Evolutionary conservation across 257 asterid species (phyloP).

Genomic region (Nemophila menziesii): DNA sequence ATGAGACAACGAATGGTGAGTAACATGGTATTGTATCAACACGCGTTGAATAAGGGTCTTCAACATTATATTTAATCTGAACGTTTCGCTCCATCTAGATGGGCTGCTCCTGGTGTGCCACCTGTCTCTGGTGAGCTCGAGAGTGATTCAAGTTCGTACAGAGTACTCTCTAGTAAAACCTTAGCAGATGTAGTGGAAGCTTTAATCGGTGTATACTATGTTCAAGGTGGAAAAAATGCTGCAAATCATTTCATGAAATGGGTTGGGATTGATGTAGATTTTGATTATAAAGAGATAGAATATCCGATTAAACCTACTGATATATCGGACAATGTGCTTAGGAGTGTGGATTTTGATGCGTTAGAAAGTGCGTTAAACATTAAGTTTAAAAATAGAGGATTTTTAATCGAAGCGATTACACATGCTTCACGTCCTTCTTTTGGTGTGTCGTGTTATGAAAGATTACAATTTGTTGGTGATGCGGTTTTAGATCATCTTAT

Average conservation of each 20-base stretch:
- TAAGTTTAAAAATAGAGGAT: constrained; percentile 54
- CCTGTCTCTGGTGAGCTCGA: constrained; percentile 97
- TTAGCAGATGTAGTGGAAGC: constrained; percentile 99
- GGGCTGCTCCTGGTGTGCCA: constrained; percentile 98
- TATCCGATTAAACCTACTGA: constrained; percentile 33
- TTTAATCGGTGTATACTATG: constrained; percentile 80
- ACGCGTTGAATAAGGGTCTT: constrained; percentile 72
- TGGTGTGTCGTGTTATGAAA: constrained; percentile 93
- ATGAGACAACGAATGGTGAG: constrained; percentile 98
- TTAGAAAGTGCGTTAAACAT: constrained; percentile 56
- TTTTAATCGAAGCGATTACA: constrained; percentile 92
- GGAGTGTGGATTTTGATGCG: constrained; percentile 65
- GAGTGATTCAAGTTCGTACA: constrained; percentile 84
- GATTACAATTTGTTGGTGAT: constrained; percentile 95
- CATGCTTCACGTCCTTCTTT: constrained; percentile 98
- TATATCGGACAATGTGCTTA: constrained; percentile 59
- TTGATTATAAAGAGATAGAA: constrained; percentile 50
- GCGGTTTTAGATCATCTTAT: constrained; percentile 97
- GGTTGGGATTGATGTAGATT: constrained; percentile 81
- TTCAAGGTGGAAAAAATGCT: constrained; percentile 84
- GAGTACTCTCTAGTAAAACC: constrained; percentile 93
- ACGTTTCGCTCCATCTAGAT: constrained; percentile 94
- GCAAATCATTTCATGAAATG: constrained; percentile 96
- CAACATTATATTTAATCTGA: constrained; percentile 96
- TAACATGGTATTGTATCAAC: constrained; percentile 74